Conservation (phyloP, 2,329 filamentous ascomycete genomes). For the Diaporthe citriasiana region DNA sequence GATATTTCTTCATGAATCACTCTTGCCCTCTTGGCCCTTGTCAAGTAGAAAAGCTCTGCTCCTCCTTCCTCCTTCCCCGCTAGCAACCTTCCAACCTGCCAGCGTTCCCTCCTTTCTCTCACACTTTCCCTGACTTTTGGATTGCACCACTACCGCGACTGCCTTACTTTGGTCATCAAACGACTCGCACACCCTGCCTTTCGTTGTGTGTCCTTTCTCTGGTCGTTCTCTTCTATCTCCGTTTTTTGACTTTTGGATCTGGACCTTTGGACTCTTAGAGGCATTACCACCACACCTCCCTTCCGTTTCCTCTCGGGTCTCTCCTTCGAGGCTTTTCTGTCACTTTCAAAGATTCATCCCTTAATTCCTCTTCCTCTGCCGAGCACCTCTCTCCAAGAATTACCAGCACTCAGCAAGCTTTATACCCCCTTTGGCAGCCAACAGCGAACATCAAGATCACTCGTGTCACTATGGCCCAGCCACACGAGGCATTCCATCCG, state of each 20-base stretch:
- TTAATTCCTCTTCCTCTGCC: background rate
- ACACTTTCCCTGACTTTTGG: background rate
- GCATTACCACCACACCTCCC: background rate
- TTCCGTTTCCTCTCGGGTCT: background rate
- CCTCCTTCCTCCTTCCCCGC: background rate
- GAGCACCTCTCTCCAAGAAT: background rate
- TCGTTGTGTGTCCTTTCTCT: background rate
- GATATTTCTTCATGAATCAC: background rate
- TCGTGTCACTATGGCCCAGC: slow-evolving; percentile 56
- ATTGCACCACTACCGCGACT: background rate
- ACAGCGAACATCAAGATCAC: slow-evolving; percentile 3
- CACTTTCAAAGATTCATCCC: background rate
- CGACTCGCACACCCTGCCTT: background rate
- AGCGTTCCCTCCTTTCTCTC: background rate
- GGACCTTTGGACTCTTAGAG: slow-evolving; percentile 1
- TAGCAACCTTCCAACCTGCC: background rate
- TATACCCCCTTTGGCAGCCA: slow-evolving; percentile 7
- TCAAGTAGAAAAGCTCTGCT: background rate
- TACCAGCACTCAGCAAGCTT: background rate
- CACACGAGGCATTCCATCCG: slow-evolving; percentile 59
- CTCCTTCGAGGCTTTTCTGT: background rate
- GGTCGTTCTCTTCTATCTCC: background rate
- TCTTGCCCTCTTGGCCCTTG: background rate
- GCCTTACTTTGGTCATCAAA: background rate
- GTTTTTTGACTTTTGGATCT: slow-evolving; percentile 29